Evolutionary conservation across 345 rosid genomes (phyloP).

Genomic region (Draba incana): DNA sequence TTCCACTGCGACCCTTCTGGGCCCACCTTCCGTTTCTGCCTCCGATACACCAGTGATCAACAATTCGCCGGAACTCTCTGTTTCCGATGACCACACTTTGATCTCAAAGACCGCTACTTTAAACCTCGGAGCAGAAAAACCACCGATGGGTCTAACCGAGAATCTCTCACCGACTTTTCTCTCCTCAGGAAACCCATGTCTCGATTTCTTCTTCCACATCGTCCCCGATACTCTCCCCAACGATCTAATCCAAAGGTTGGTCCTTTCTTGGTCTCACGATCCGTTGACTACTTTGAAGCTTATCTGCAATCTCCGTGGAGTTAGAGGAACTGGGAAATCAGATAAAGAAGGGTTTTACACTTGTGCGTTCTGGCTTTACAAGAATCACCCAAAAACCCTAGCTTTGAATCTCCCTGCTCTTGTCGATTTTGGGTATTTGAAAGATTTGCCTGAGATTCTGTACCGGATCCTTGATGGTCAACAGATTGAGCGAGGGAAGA

Average conservation of each 20-base stretch:
- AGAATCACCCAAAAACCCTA: conserved; percentile 61
- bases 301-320: conserved; percentile 65
- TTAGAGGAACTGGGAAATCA: conserved; percentile 68
- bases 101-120: conserved; percentile 19
- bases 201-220: conserved; percentile 69
- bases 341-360: conserved; percentile 71
- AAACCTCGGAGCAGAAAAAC: conserved; percentile 20
- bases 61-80: neutral
- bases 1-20: conserved; percentile 33
- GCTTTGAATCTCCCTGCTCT: conserved; percentile 51
- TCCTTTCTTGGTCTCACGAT: conserved; percentile 52
- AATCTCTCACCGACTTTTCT: conserved; percentile 51
- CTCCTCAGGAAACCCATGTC: conserved; percentile 59
- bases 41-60: neutral
- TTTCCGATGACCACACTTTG: conserved; percentile 13
- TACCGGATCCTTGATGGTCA: conserved; percentile 58
- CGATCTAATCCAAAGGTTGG: conserved; percentile 38
- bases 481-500: conserved; percentile 37
- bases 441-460: conserved; percentile 70
- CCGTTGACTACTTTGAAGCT: conserved; percentile 62
- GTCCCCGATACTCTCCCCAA: conserved; percentile 52
- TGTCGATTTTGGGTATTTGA: conserved; percentile 59
- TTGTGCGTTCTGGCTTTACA: conserved; percentile 57
- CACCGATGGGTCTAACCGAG: conserved; percentile 50
- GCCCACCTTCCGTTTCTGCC: conserved; percentile 40